phyloP scores from a whole-genome alignment of 1,284 basidiomycete species.

The Porogramme epimiltina region DNA sequence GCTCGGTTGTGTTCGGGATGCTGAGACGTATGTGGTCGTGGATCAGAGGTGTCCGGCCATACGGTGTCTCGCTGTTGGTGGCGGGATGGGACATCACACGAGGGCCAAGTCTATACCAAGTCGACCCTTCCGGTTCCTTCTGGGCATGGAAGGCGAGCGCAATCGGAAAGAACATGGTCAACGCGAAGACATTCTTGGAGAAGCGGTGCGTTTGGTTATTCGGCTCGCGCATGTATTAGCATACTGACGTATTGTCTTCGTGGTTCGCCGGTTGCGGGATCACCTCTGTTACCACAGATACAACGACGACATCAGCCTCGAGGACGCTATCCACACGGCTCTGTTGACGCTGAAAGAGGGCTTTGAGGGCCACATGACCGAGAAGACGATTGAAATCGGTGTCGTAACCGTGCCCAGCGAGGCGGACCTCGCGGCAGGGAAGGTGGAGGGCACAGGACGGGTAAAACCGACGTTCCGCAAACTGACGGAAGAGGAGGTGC shows the following conservation, averaged over 20 bases:
- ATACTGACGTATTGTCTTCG: not conserved
- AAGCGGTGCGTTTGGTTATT: conserved; percentile 74
- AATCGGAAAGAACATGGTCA: conserved; percentile 99
- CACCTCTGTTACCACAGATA: conserved; percentile 61
- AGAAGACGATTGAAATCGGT: conserved; percentile 99
- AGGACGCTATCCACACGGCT: conserved; percentile 99
- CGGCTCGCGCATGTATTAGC: not conserved
- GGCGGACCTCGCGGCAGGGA: conserved; percentile 75
- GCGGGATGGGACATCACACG: conserved; percentile 94
- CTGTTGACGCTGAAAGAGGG: conserved; percentile 98
- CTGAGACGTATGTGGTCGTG: not conserved
- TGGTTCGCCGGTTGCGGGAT: conserved; percentile 3
- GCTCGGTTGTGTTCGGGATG: not conserved
- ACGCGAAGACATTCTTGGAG: conserved; percentile 98
- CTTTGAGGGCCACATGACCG: conserved; percentile 99
- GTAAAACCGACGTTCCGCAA: conserved; percentile 90
- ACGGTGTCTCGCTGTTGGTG: conserved; percentile 94
- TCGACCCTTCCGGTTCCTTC: conserved; percentile 97
- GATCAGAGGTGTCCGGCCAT: conserved; percentile 92
- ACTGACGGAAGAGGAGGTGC: conserved; percentile 91
- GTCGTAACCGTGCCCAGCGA: conserved; percentile 87
- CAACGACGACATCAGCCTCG: conserved; percentile 98
- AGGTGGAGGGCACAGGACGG: conserved; percentile 73
- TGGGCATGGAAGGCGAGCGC: conserved; percentile 99
- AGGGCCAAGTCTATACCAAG: conserved; percentile 95